Percentiles rank a stretch among this genome's conserved stretches.
Conservation (phyloP, 2,329 filamentous ascomycete genomes). For the Akanthomyces lecanii region DNA sequence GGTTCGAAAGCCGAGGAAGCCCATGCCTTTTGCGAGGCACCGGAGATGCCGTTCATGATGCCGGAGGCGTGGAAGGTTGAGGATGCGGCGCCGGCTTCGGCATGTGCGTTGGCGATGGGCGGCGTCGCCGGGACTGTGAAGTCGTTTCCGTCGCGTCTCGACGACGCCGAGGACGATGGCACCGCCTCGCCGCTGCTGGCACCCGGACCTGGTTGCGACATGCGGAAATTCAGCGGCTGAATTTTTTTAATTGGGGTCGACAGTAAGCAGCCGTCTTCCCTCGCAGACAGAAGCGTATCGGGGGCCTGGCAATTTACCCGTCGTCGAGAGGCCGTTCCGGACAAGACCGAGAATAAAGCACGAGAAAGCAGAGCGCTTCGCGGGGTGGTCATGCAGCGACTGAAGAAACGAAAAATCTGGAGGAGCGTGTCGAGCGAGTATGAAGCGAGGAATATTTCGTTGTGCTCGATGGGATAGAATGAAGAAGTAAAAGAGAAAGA, state of each 20-base stretch:
- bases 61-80: background rate
- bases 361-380: slow-evolving; percentile 1
- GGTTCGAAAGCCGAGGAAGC: background rate
- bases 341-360: slow-evolving; percentile 9
- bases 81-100: background rate
- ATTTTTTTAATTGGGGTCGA: background rate
- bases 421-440: background rate
- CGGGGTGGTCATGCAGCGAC: background rate
- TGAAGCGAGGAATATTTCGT: background rate
- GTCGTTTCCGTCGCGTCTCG: slow-evolving; percentile 18
- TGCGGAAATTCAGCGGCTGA: background rate
- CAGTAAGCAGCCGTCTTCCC: background rate
- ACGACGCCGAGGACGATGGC: slow-evolving; percentile 15
- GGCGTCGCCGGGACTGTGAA: slow-evolving; percentile 17
- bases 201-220: slow-evolving; percentile 18
- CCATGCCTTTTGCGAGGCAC: background rate
- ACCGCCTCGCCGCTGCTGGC: slow-evolving; percentile 11
- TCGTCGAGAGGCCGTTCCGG: slow-evolving; percentile 2
- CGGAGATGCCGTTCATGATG: background rate
- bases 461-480: background rate
- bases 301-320: slow-evolving; percentile 5
- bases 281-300: background rate
- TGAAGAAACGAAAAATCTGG: background rate
- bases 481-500: background rate
- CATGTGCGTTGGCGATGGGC: slow-evolving; percentile 10